Base-by-base conservation (phyloP, 768 basidiomycete species). In the Tulasnella calospora region DNA sequence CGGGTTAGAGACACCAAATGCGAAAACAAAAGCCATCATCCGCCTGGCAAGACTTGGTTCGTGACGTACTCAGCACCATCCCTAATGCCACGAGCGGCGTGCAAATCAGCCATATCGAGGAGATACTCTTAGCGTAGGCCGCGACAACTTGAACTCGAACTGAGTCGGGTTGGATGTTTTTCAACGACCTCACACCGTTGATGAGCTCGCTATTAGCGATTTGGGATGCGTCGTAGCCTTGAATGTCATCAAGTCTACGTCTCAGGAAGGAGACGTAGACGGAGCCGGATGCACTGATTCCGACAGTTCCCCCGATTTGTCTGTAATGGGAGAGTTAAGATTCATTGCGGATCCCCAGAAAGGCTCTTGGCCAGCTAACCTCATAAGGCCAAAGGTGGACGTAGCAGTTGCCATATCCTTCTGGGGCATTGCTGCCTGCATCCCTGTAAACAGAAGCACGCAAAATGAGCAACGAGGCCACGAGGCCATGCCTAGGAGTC, bases 301-400 rank as follows among this genome's bases (percentile, higher is more conserved):
- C 83, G 27, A 82, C 79, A 0, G 83, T 83, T 0, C 82, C 82
- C 23, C 81, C 75, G 47, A 79, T 17, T 70, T 74, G 73, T 67
- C 78, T 69, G 67, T 23, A 17, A 47, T n/a, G 51, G 21, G 4
- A n/a, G 21, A 19, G 21, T 47, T 47, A 47, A 47, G 46, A 21
- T 47, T 47, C 1, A 47, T 5, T 17, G 46, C 46, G 21, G 46
- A 91, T 57, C 94, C 87, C 82, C 93, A n/a, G 7, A 21, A 21
- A 4, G 51, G 13, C 3, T 19, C 17, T 44, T 15, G 44, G 7
- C 10, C 19, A n/a, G 61, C 30, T 79, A n/a, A 85, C 82, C 85
- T 90, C 17, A 82, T 41, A 4, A 84, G 76, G 2, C 79, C 80
- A 27, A 81, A 80, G 1, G 83, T 80, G 0, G 80, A 79, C 0